Percentiles rank a stretch among this genome's conserved stretches.
phyloP scores from a whole-genome alignment of 345 rosid genomes.

The Rhodamnia rubescens region DNA sequence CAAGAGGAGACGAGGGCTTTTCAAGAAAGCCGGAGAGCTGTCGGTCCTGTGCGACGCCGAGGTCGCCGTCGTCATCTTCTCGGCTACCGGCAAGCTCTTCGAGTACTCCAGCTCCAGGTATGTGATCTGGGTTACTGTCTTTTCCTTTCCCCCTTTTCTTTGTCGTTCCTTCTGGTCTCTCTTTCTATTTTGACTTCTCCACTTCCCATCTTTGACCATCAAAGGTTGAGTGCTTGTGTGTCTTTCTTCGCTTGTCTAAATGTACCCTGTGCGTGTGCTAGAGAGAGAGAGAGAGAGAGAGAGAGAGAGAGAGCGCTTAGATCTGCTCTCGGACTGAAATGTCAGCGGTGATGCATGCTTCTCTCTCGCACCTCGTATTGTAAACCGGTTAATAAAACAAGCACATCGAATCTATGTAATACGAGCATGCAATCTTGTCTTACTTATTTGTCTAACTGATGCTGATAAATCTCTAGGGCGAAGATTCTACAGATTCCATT shows the following conservation, averaged over 20 bases:
- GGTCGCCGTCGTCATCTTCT: conserved; percentile 16
- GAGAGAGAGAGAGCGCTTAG: neutral
- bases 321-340: neutral
- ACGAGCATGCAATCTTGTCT: neutral
- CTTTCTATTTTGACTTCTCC: neutral
- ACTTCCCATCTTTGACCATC: neutral
- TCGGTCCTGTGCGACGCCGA: conserved; percentile 18
- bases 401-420: neutral
- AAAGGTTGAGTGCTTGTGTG: neutral
- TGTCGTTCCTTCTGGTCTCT: neutral
- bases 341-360: neutral
- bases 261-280: neutral
- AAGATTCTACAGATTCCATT: neutral
- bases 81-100: conserved; percentile 19
- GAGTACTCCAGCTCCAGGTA: conserved; percentile 15
- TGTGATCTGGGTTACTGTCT: neutral
- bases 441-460: neutral
- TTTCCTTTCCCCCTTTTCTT: neutral
- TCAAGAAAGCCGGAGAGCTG: conserved; percentile 17
- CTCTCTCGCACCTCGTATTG: neutral
- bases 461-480: neutral
- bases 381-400: neutral
- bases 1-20: conserved; percentile 17
- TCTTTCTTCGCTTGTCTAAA: neutral
- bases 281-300: neutral